Evolutionary conservation across 139 green algal genomes (phyloP), one percentile per base, ranked within the genome.

Genomic region (Coelastrella sp.): DNA sequence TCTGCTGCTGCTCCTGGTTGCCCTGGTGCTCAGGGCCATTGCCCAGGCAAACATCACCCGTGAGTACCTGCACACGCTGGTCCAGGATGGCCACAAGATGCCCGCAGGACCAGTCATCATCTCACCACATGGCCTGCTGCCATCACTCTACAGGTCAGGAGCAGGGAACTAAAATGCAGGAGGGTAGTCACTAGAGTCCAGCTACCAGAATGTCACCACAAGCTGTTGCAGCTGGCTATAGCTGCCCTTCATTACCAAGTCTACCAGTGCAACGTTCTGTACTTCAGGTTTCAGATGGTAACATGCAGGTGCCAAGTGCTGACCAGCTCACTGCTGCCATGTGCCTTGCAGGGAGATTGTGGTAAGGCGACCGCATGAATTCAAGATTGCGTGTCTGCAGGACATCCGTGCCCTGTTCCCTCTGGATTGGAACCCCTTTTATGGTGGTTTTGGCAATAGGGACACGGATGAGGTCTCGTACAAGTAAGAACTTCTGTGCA

Each of bases 381-480:
- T 99, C 95, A 99, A 99, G 93, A 99, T 99, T 81, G 95, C 93
- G 8, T 95, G 92, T 49, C 92, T 98, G 79, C 93, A 96, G 82
- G 95, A 97, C 90, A 98, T 99, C 84, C 92, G 96, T 10, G 93
- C 93, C 27, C 93, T 99, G 8, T 99, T 99, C 93, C 97, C 97
- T 0, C 73, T 90, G 4, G 94, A 97, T 6, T 97, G 94, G 93
- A 98, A 97, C 93, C 97, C 97, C 22, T 99, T 99, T 83, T 99
- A 98, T 90, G 96, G 96, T 10, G 97, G 97, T 22, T 99, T 99
- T 92, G 97, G 97, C 65, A 99, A 99, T 93, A 92, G 97, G 6
- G 93, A 96, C 88, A 99, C 97, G n/a, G 97, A 99, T 87, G 96
- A 97, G 87, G 93, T 98, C 75, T 96, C 92, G 12, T 99, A 99